These are phyloP conservation scores for Spirogloea muscicola DNA, from an alignment of 139 green algal genomes.

Conservation along the genomic window DNA sequence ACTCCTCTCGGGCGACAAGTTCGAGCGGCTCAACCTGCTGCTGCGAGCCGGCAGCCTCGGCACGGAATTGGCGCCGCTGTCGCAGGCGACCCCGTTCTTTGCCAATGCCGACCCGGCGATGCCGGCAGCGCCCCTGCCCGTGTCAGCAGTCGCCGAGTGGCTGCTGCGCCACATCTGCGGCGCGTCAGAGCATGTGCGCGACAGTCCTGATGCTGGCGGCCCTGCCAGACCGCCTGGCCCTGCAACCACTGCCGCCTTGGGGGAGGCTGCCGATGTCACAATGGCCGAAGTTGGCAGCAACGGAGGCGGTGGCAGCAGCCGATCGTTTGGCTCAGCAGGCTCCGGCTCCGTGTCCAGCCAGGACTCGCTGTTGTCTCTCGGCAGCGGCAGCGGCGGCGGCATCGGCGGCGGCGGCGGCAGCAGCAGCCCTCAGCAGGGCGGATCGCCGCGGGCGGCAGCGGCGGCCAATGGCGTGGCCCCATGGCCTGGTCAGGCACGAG, in stretches of 20 bases:
- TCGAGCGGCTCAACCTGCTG: conserved; percentile 1
- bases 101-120: conserved; percentile 42
- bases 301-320: neutral
- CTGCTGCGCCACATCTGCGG: conserved; percentile 15
- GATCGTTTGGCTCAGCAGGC: neutral
- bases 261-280: neutral
- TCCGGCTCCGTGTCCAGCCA: no score
- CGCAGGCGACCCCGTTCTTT: conserved; percentile 33
- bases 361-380: no score
- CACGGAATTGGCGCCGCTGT: neutral
- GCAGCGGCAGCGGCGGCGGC: neutral
- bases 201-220: neutral
- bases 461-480: neutral
- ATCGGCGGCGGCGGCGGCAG: neutral
- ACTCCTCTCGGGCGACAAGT: conserved; percentile 2
- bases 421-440: neutral
- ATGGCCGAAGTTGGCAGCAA: neutral
- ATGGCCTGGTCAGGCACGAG: neutral
- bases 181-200: conserved; percentile 31
- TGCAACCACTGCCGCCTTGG: neutral
- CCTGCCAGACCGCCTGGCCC: conserved; percentile 7
- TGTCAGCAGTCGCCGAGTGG: conserved; percentile 28
- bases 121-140: conserved; percentile 36
- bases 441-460: neutral
- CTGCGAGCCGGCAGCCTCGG: neutral